Conservation (phyloP, 345 rosid genomes). For the Mangifera indica region DNA sequence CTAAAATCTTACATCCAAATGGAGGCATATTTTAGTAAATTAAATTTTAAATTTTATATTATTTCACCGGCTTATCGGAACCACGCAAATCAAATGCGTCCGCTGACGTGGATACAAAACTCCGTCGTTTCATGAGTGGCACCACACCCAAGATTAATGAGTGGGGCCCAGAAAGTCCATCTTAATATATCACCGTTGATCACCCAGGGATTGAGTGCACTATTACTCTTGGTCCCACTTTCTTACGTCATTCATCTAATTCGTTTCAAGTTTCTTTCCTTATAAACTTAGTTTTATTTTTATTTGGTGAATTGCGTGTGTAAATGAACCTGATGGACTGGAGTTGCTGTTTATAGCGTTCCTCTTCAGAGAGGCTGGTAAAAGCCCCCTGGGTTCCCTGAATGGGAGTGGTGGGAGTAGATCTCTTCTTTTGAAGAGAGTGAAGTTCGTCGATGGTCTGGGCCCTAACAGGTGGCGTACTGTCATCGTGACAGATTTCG, state of each 20-base stretch:
- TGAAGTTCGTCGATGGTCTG: slow-evolving; percentile 95
- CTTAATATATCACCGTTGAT: neutral
- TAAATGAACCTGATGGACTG: slow-evolving; percentile 77
- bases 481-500: slow-evolving; percentile 70
- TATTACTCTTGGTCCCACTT: neutral
- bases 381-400: slow-evolving; percentile 41
- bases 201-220: neutral
- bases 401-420: slow-evolving; percentile 78
- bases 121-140: neutral
- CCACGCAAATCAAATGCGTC: neutral
- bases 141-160: neutral
- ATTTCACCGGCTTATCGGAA: neutral
- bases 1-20: neutral
- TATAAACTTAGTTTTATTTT: neutral
- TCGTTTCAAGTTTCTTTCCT: neutral
- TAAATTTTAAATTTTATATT: neutral
- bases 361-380: slow-evolving; percentile 58
- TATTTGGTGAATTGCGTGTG: slow-evolving; percentile 4
- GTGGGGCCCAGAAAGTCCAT: neutral
- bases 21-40: neutral
- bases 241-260: neutral
- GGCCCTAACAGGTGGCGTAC: slow-evolving; percentile 67
- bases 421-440: slow-evolving; percentile 81
- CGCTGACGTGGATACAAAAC: neutral
- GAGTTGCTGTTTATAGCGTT: slow-evolving; percentile 81